phyloP scores from a whole-genome alignment of 441 rosid species.

The Pelargonium citronellum region DNA sequence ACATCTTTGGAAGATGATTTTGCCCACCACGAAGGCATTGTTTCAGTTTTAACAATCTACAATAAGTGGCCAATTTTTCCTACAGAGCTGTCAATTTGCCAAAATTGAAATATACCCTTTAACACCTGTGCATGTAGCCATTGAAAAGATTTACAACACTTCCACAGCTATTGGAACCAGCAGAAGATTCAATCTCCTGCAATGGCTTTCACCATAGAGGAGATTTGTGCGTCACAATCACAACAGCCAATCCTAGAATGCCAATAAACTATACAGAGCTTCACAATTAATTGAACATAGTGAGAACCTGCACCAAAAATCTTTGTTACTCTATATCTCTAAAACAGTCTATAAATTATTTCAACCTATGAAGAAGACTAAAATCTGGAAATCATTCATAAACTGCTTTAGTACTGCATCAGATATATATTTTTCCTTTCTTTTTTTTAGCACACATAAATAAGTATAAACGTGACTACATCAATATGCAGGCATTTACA shows the following conservation, averaged over 20 bases:
- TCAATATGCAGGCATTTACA: background rate
- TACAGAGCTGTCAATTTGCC: conserved; percentile 20
- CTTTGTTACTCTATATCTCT: background rate
- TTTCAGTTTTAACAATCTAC: conserved; percentile 11
- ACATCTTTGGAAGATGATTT: conserved; percentile 54
- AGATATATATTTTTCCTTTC: background rate
- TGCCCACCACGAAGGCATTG: conserved; percentile 69
- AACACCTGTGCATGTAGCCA: conserved; percentile 9
- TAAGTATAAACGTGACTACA: background rate
- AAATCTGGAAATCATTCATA: background rate
- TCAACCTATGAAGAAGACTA: background rate
- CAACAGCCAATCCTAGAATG: conserved; percentile 13
- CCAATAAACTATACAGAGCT: conserved; percentile 16
- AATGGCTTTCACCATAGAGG: conserved; percentile 9
- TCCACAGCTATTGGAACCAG: conserved; percentile 15
- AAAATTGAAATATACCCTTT: conserved; percentile 3
- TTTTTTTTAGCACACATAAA: background rate
- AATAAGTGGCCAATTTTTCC: conserved; percentile 19
- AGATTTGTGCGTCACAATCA: conserved; percentile 11
- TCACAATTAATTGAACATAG: conserved; percentile 18
- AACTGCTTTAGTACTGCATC: background rate
- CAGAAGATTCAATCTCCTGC: conserved; percentile 8
- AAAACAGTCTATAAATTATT: background rate
- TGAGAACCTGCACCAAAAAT: conserved; percentile 18
- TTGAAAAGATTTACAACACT: background rate